Evolutionary conservation across 305 asterid genomes (phyloP).

Genomic region (Ruellia speciosa): DNA sequence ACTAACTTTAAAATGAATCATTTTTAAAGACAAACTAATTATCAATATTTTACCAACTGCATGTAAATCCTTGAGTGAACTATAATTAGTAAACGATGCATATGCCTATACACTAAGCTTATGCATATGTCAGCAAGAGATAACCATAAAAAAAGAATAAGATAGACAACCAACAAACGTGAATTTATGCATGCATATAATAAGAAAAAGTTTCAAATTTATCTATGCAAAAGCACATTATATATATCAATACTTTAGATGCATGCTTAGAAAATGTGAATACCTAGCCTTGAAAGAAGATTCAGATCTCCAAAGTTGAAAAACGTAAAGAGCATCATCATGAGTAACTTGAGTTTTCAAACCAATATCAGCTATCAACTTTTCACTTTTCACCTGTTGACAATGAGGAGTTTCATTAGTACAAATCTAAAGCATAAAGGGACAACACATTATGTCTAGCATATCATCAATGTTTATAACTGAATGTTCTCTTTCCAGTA

Average conservation of each 20-base stretch:
- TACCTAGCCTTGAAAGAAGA: slow-evolving; percentile 75
- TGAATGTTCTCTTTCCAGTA: not conserved
- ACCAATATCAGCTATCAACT: slow-evolving; percentile 59
- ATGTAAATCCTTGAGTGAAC: not conserved
- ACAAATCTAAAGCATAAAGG: slow-evolving; percentile 15
- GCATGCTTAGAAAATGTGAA: slow-evolving; percentile 6
- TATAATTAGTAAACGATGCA: not conserved
- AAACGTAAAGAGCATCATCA: slow-evolving; percentile 57
- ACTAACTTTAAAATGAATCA: too few relatives aligned
- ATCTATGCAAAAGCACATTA: slow-evolving; percentile 4
- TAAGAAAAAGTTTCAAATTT: not conserved
- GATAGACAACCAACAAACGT: not conserved
- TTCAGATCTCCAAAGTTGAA: slow-evolving; percentile 57
- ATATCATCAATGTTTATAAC: slow-evolving; percentile 3
- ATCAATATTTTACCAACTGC: not conserved
- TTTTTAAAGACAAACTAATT: not conserved
- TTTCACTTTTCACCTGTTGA: slow-evolving; percentile 70
- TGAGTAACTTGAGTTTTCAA: slow-evolving; percentile 60
- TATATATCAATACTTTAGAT: slow-evolving; percentile 10
- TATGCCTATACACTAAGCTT: not conserved
- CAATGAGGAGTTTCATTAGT: slow-evolving; percentile 25
- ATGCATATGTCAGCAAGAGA: not conserved
- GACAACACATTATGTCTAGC: too few relatives aligned
- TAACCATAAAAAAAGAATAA: not conserved
- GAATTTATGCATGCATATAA: too few relatives aligned